These are phyloP conservation scores for Penicillium nucicola DNA, from an alignment of 495 filamentous ascomycete genomes.

Conservation along the genomic window DNA sequence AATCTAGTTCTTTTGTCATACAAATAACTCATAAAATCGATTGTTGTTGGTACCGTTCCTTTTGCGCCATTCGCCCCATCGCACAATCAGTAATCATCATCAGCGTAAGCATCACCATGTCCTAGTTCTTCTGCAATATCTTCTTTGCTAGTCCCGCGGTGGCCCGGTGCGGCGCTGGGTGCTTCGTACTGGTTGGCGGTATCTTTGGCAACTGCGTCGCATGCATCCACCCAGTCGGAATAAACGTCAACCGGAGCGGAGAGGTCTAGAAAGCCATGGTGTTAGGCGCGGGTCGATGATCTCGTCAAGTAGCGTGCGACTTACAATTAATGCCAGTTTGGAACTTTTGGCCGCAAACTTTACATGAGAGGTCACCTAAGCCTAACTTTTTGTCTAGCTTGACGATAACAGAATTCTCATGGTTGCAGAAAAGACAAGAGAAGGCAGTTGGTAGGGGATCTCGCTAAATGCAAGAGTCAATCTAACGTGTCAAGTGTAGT, in stretches of 20 bases:
- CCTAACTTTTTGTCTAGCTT: conserved; percentile 90
- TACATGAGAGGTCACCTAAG: conserved; percentile 80
- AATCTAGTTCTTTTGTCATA: conserved; percentile 4
- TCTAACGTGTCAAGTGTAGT: background rate
- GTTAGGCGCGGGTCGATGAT: conserved; percentile 1
- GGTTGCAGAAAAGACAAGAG: conserved; percentile 97
- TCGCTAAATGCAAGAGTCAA: conserved; percentile 48
- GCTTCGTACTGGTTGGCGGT: conserved; percentile 51
- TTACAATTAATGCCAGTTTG: conserved; percentile 90
- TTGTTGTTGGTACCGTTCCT: conserved; percentile 8
- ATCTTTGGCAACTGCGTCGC: conserved; percentile 73
- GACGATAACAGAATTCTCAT: conserved; percentile 85
- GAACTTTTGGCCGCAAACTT: conserved; percentile 88
- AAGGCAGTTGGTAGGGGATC: conserved; percentile 87
- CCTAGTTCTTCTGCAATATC: conserved; percentile 11
- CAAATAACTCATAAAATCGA: conserved; percentile 11
- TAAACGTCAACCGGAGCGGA: conserved; percentile 92
- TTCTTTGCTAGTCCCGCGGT: conserved; percentile 21
- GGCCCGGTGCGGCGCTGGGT: conserved; percentile 15
- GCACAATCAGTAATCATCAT: conserved; percentile 31
- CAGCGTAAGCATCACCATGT: conserved; percentile 20
- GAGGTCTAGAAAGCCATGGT: conserved; percentile 55
- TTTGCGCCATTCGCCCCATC: conserved; percentile 20
- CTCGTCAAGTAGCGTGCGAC: conserved; percentile 20
- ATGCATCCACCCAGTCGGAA: conserved; percentile 97